Conservation (phyloP, 805 yeast species). For the Candida xyloterini region DNA sequence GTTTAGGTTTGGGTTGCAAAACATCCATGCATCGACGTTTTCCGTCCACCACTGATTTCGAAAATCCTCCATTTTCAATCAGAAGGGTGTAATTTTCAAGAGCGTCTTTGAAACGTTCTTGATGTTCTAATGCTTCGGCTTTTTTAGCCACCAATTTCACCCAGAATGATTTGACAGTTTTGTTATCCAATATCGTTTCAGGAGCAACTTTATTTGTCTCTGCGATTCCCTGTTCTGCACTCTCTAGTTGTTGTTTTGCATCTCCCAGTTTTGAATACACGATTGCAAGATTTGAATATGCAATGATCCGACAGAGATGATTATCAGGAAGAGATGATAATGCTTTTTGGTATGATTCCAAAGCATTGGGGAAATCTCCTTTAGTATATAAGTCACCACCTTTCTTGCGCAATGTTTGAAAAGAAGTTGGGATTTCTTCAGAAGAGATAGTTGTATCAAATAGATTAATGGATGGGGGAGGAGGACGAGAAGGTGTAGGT, state of each 20-base stretch:
- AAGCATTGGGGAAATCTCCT: conserved; percentile 80
- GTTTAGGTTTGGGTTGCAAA: conserved; percentile 48
- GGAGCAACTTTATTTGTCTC: conserved; percentile 18
- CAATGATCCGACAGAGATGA: conserved; percentile 65
- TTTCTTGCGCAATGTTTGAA: conserved; percentile 44
- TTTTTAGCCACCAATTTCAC: conserved; percentile 61
- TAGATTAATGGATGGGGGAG: not conserved
- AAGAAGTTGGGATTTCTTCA: conserved; percentile 28
- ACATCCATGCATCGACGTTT: conserved; percentile 72
- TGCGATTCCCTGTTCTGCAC: conserved; percentile 46
- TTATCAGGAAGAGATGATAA: conserved; percentile 50
- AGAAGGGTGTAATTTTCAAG: conserved; percentile 57
- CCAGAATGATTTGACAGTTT: conserved; percentile 67
- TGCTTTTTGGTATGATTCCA: conserved; percentile 52
- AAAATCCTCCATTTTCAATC: conserved; percentile 64
- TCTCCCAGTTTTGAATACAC: conserved; percentile 69
- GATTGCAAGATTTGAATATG: conserved; percentile 73
- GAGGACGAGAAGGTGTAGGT: not conserved
- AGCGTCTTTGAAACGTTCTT: conserved; percentile 69
- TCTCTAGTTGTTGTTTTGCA: conserved; percentile 47
- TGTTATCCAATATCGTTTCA: conserved; percentile 44
- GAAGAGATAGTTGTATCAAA: not conserved
- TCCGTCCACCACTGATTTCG: conserved; percentile 69
- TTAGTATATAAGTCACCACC: conserved; percentile 66
- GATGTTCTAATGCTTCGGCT: conserved; percentile 82